These are phyloP conservation scores for Lachancea quebecensis DNA, from an alignment of 805 yeast genomes.

Conservation along the genomic window DNA sequence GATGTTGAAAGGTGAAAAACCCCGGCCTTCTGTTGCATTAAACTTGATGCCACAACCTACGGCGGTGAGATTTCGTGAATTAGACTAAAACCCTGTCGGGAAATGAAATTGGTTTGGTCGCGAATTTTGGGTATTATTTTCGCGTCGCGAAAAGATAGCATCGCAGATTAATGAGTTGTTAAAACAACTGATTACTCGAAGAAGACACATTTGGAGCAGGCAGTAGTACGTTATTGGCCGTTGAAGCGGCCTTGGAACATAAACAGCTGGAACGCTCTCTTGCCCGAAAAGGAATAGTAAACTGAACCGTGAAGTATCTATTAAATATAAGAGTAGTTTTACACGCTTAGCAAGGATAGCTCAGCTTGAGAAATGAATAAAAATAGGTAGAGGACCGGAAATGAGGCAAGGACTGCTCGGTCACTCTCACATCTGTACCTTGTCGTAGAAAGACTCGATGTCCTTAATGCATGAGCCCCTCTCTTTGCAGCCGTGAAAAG, in stretches of 20 bases:
- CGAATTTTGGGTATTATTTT: not conserved
- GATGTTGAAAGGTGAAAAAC: too few relatives aligned
- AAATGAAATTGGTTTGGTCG: not conserved
- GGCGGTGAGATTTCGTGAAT: not conserved
- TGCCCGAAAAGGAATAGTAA: too few relatives aligned
- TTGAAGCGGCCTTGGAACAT: too few relatives aligned
- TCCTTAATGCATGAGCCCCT: conserved; percentile 47
- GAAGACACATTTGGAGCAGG: too few relatives aligned
- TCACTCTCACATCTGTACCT: conserved; percentile 10
- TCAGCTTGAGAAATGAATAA: too few relatives aligned
- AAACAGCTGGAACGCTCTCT: too few relatives aligned
- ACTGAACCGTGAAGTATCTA: conserved; percentile 3
- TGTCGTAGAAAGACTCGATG: conserved; percentile 18
- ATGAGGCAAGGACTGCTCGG: not conserved
- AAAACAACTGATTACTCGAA: too few relatives aligned
- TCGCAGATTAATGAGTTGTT: not conserved
- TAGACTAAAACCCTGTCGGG: not conserved
- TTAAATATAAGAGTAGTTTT: not conserved
- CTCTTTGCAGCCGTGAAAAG: conserved; percentile 51
- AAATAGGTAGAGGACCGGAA: not conserved
- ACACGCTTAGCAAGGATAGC: not conserved
- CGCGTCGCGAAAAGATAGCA: not conserved
- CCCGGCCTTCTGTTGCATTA: not conserved
- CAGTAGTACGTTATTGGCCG: too few relatives aligned
- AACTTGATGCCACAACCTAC: not conserved